Evolutionary conservation across 208 protist genomes (phyloP), one percentile per base, ranked within the genome.

Genomic region (Leishmania tarentolae): DNA sequence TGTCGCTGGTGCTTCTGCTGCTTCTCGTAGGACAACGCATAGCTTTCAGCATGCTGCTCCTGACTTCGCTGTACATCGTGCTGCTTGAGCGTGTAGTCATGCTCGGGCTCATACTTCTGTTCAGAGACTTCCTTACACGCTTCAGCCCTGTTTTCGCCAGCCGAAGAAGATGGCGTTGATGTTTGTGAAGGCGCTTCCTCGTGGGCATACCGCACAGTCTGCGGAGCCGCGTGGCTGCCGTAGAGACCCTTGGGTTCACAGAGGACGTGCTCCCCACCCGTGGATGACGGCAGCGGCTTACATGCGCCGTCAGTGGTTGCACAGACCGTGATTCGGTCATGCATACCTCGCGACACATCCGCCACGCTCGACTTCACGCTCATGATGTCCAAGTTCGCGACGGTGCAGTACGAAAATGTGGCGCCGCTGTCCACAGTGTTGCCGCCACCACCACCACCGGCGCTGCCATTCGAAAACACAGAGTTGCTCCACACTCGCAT

Each of bases 311-410:
- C 44, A 53, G 4, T 35, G 13, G 31, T 6, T 13, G 37, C 35
- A 1, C 65, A 40, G 19, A 28, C 3, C 17, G 28, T n/a, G 35
- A 70, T 70, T 31, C 65, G 19, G 65, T 70, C 65, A 70, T 70
- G 65, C 17, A 19, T 44, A 24, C 65, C 17, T 70, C 37, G 37
- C 31, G 65, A 17, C 44, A 53, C 21, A 53, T 56, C 69, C 69
- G 44, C 44, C 69, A 37, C 53, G 28, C 46, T 74, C 44, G 69
- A 74, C 69, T 53, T 74, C 5, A 74, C 13, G 31, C 69, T 74
- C 69, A 47, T 37, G 24, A 44, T 53, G 44, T 40, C 44, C 21
- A 28, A 74, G 69, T 74, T 47, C 66, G 66, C 66, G 37, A 46
- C 66, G 24, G 66, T 37, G 66, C 66, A 47, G 66, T 71, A 71